phyloP scores from a whole-genome alignment of 441 rosid genomes.

The Iberis amara region DNA sequence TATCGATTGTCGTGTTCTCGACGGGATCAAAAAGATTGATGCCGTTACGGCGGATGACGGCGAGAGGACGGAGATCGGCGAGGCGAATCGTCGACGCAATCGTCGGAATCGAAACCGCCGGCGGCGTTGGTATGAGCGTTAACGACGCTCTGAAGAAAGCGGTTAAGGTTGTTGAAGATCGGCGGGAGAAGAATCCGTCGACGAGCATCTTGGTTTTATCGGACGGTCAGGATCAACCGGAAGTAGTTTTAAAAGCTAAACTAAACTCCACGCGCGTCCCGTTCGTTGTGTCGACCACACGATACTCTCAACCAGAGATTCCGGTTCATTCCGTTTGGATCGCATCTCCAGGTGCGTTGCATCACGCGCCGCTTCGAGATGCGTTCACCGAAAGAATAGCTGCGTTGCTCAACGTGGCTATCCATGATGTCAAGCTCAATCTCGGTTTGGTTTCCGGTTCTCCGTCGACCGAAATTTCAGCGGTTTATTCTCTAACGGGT shows the following conservation, averaged over 20 bases:
- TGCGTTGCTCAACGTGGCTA: slow-evolving; percentile 42
- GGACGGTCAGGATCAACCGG: slow-evolving; percentile 37
- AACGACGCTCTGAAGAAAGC: slow-evolving; percentile 84
- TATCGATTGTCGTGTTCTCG: slow-evolving; percentile 75
- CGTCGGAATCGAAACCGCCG: slow-evolving; percentile 28
- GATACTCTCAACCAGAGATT: slow-evolving; percentile 40
- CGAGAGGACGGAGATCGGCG: slow-evolving; percentile 60
- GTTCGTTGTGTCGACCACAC: slow-evolving; percentile 46
- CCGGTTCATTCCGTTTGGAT: slow-evolving; percentile 58
- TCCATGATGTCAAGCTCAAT: slow-evolving; percentile 52
- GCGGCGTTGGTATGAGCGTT: slow-evolving; percentile 51
- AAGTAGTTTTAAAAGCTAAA: slow-evolving; percentile 27
- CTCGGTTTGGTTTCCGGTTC: slow-evolving; percentile 62
- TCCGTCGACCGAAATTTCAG: slow-evolving; percentile 51
- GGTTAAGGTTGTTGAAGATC: slow-evolving; percentile 79
- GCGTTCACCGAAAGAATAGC: slow-evolving; percentile 42
- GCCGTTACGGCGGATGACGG: slow-evolving; percentile 70
- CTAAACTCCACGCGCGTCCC: slow-evolving; percentile 34
- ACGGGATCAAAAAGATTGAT: slow-evolving; percentile 62
- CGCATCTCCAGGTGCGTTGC: slow-evolving; percentile 27
- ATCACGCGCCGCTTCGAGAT: slow-evolving; percentile 40
- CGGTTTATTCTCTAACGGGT: slow-evolving; percentile 49
- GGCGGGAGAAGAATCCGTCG: slow-evolving; percentile 62
- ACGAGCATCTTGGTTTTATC: slow-evolving; percentile 55
- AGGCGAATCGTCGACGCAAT: slow-evolving; percentile 61